Base-by-base conservation (phyloP, 306 rosid genomes). In the Quercus robur region DNA sequence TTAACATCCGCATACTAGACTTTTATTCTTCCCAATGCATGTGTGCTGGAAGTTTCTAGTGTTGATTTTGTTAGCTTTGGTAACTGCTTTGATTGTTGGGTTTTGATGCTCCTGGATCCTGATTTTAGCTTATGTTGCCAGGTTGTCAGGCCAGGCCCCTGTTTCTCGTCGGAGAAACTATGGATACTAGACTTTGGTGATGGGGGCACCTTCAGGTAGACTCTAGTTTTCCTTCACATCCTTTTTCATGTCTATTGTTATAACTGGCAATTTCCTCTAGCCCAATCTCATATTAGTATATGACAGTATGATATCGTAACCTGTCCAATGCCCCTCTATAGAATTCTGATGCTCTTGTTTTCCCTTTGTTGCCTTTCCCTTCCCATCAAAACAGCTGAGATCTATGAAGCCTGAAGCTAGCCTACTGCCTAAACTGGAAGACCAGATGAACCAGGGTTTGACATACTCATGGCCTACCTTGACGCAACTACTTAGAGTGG, bases 361-460 rank as follows among this genome's bases (percentile, higher is more conserved):
- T 93, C 89, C 97, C 96, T 87, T 78, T 94, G 87, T 89, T 90
- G 91, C 94, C 94, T 93, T 86, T 85, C 97, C 97, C 96, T 81
- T 89, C 97, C 99, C 91, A 85, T 85, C 87, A 87, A 93, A 91
- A 96, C 98, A 96, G 98, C 97, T 88, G 98, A 91, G 92, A 82
- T 87, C 88, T 89, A 82, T 90, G 98, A 96, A 91, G 99, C 99
- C 98, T 68, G 97, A 92, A 88, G 96, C 97, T 94, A 84, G 92
- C 96, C 92, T 87, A 85, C 93, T 87, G 97, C 89, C 99, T 89
- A 77, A 91, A 96, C 94, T 86, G 70, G 99, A 90, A 89, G 99
- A 91, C 92, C 94, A 81, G 98, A 91, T 88, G 98, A 95, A 91
- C 98, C 99, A 89, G 98, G 90, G 85, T 89, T 87, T 90, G 94